Conservation (phyloP, 2,329 filamentous ascomycete species). For the Botryotinia calthae region DNA sequence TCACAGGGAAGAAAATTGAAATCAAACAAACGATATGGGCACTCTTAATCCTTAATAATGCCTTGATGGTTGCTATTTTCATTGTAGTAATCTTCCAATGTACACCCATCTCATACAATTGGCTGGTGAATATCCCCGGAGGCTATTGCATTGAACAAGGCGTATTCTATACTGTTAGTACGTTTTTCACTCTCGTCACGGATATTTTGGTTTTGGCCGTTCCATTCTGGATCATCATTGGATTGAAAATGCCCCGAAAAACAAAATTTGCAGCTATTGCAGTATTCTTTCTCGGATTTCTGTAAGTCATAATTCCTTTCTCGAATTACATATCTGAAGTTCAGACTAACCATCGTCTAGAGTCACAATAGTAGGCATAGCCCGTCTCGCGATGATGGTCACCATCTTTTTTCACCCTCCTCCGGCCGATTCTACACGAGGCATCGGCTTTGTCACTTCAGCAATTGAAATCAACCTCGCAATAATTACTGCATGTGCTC, state of each 20-base stretch:
- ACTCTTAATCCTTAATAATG: background rate
- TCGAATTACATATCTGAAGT: background rate
- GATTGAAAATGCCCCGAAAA: slow-evolving; percentile 8
- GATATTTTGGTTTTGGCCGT: background rate
- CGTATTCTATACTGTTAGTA: background rate
- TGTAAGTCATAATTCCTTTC: background rate
- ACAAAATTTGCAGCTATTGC: background rate
- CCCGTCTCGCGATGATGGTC: background rate
- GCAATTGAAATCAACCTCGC: background rate
- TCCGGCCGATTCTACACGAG: background rate
- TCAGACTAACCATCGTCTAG: background rate
- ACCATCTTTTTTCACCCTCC: background rate
- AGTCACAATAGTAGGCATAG: background rate
- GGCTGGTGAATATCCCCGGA: background rate
- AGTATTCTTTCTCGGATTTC: background rate
- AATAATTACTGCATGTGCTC: background rate
- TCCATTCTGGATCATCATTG: slow-evolving; percentile 1
- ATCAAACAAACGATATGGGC: background rate
- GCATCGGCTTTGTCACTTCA: background rate
- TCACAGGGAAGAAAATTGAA: background rate
- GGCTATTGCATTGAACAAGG: background rate
- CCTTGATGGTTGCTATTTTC: background rate
- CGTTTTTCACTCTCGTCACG: background rate
- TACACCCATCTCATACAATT: background rate
- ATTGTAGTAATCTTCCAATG: background rate